These are phyloP conservation scores for Fraxinus platypoda DNA, from an alignment of 305 asterid genomes.

Conservation along the genomic window DNA sequence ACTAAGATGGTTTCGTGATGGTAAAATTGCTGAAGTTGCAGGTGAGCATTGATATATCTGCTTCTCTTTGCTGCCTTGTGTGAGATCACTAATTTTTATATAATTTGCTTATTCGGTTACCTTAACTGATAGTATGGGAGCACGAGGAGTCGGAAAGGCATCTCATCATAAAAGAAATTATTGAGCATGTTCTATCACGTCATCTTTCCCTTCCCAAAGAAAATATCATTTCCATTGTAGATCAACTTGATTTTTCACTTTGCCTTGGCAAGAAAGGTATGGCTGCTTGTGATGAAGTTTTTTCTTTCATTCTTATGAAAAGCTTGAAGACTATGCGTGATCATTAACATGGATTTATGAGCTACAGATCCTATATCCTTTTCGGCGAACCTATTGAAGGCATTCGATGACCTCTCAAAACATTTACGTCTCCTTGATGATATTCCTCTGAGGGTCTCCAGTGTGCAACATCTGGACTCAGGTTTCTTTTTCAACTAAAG, in stretches of 20 bases:
- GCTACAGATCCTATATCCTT: slow-evolving; percentile 78
- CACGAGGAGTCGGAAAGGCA: slow-evolving; percentile 75
- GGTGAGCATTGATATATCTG: slow-evolving; percentile 42
- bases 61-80: slow-evolving; percentile 26
- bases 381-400: slow-evolving; percentile 61
- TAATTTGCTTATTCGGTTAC: slow-evolving; percentile 3
- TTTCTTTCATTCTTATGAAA: slow-evolving; percentile 6
- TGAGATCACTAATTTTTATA: slow-evolving; percentile 14
- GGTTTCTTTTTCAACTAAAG: slow-evolving; percentile 44
- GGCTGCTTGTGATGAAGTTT: background rate
- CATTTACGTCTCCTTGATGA: slow-evolving; percentile 75
- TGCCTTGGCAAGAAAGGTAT: slow-evolving; percentile 62
- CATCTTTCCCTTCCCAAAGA: slow-evolving; percentile 80
- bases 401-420: slow-evolving; percentile 81
- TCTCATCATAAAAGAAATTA: slow-evolving; percentile 74
- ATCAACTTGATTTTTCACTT: slow-evolving; percentile 94
- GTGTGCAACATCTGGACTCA: slow-evolving; percentile 92
- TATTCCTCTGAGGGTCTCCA: slow-evolving; percentile 83
- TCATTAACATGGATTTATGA: slow-evolving; percentile 20
- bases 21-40: slow-evolving; percentile 89
- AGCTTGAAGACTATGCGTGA: background rate
- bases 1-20: slow-evolving; percentile 83
- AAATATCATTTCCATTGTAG: slow-evolving; percentile 55
- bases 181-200: slow-evolving; percentile 68
- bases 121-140: slow-evolving; percentile 73